Conservation (phyloP, 495 filamentous ascomycete genomes). For the Pyronema omphalodes region DNA sequence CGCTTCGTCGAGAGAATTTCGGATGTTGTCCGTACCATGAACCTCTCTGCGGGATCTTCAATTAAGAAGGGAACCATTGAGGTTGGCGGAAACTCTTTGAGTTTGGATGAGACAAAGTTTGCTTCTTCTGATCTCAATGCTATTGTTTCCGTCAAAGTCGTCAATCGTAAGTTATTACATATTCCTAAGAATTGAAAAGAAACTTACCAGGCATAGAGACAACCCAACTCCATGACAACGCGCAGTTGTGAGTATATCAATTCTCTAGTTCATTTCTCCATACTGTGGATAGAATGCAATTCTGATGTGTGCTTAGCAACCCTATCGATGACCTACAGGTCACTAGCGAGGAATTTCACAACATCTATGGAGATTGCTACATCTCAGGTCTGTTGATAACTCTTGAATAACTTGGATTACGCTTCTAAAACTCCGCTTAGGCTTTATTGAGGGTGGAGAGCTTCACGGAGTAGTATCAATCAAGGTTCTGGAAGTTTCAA, state of each 20-base stretch:
- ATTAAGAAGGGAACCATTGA: constrained; percentile 14
- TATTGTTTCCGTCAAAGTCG: constrained; percentile 15
- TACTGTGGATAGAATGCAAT: too few relatives aligned
- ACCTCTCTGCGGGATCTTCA: constrained; percentile 3
- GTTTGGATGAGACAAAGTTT: constrained; percentile 13
- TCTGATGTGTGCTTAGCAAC: too few relatives aligned
- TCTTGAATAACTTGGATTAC: neutral
- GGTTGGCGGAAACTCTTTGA: constrained; percentile 5
- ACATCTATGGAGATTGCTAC: constrained; percentile 17
- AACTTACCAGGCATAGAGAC: constrained; percentile 4
- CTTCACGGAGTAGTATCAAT: constrained; percentile 15
- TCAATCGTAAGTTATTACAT: constrained; percentile 8
- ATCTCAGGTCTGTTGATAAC: constrained; percentile 13
- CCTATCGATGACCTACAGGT: too few relatives aligned
- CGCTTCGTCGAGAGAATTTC: constrained; percentile 10
- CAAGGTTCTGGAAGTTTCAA: constrained; percentile 11
- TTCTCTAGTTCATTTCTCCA: constrained; percentile 4
- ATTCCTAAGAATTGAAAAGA: constrained; percentile 6
- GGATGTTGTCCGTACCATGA: constrained; percentile 12
- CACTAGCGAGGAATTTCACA: constrained; percentile 10
- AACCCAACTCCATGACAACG: neutral
- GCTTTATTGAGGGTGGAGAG: constrained; percentile 20
- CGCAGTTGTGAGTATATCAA: too few relatives aligned
- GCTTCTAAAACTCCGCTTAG: neutral
- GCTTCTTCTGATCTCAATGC: constrained; percentile 15